These are phyloP conservation scores for Aspergillus pseudoterreus DNA, from an alignment of 2,329 filamentous ascomycete species.

Conservation along the genomic window DNA sequence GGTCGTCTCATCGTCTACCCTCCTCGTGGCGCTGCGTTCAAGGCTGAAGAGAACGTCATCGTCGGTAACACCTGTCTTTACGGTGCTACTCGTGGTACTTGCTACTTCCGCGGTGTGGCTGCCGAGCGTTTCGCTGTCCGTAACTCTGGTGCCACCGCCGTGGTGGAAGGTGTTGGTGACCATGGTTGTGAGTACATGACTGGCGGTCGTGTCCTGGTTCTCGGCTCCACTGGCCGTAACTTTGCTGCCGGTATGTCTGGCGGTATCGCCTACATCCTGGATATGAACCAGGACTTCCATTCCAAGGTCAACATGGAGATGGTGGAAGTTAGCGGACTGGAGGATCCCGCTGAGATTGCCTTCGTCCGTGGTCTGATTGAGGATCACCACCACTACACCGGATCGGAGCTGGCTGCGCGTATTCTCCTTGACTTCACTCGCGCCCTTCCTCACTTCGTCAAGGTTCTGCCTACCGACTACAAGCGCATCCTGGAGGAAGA, in stretches of 20 bases:
- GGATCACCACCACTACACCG: slow-evolving; percentile 97
- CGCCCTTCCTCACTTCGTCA: slow-evolving; percentile 84
- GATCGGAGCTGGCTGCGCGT: slow-evolving; percentile 87
- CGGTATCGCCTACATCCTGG: slow-evolving; percentile 91
- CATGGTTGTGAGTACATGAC: slow-evolving; percentile 99
- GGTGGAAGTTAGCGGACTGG: slow-evolving; percentile 82
- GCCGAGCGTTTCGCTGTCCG: slow-evolving; percentile 95
- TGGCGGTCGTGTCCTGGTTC: slow-evolving; percentile 80
- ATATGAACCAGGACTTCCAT: slow-evolving; percentile 84
- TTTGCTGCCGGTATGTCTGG: slow-evolving; percentile 98
- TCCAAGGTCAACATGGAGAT: slow-evolving; percentile 96
- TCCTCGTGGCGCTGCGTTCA: slow-evolving; percentile 83
- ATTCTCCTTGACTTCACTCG: slow-evolving; percentile 94
- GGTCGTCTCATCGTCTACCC: slow-evolving; percentile 92
- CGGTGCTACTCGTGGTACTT: slow-evolving; percentile 83
- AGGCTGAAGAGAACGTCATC: slow-evolving; percentile 92
- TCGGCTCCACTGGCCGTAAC: slow-evolving; percentile 89
- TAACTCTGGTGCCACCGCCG: slow-evolving; percentile 93
- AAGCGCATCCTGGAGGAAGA: slow-evolving; percentile 88
- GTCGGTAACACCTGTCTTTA: slow-evolving; percentile 95
- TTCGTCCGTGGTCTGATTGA: slow-evolving; percentile 88
- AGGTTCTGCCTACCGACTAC: slow-evolving; percentile 91
- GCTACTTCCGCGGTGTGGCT: slow-evolving; percentile 95
- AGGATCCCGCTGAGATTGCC: slow-evolving; percentile 83
- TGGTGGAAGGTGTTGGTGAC: slow-evolving; percentile 93